Evolutionary conservation across 371 early-diverging fungal species (phyloP).

Genomic region (Choanephora cucurbitarum): DNA sequence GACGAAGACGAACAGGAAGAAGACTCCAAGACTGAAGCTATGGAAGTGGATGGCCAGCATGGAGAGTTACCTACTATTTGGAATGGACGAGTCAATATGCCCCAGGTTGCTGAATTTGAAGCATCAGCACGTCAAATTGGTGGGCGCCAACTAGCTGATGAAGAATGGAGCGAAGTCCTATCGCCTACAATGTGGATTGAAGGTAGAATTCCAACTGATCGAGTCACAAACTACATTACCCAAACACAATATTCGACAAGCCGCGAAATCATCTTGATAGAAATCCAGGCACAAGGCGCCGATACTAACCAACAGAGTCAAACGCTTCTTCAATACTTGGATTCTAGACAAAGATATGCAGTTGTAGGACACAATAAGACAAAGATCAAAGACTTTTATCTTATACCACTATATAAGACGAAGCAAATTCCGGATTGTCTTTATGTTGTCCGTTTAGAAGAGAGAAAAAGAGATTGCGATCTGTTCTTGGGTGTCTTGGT

Average conservation of each 20-base stretch:
- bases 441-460: conserved; percentile 47
- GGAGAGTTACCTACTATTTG: conserved; percentile 50
- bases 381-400: conserved; percentile 74
- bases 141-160: conserved; percentile 46
- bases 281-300: conserved; percentile 38
- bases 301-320: conserved; percentile 33
- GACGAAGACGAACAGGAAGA: conserved; percentile 16
- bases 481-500: conserved; percentile 58
- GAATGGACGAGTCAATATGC: conserved; percentile 73
- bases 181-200: conserved; percentile 65
- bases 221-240: conserved; percentile 59
- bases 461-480: conserved; percentile 36
- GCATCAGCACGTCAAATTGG: conserved; percentile 65
- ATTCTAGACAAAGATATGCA: conserved; percentile 61
- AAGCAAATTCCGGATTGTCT: conserved; percentile 60
- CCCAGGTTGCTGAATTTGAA: conserved; percentile 62
- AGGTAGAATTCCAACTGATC: conserved; percentile 63
- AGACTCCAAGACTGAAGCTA: conserved; percentile 17
- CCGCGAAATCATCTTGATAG: conserved; percentile 64
- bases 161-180: conserved; percentile 62
- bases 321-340: conserved; percentile 61
- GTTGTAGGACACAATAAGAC: conserved; percentile 70
- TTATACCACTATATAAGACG: conserved; percentile 59
- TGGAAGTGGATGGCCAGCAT: conserved; percentile 8
- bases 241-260: conserved; percentile 54